These are phyloP conservation scores for Exophiala sideris DNA, from an alignment of 2,329 filamentous ascomycete genomes.

Conservation along the genomic window DNA sequence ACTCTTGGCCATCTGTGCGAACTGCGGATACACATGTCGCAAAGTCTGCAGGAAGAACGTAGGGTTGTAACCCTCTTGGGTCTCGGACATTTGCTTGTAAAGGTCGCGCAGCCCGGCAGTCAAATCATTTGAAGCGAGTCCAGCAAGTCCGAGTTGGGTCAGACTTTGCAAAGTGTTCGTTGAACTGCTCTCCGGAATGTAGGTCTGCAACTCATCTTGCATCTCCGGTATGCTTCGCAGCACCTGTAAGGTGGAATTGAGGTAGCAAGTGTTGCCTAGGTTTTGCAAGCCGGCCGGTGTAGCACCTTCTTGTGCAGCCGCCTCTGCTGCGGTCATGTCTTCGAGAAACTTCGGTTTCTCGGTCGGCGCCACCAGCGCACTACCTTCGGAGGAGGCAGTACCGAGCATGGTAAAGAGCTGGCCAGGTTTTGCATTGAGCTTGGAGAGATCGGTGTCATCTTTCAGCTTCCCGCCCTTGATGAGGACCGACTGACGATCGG, in stretches of 20 bases:
- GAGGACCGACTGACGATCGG: slow-evolving; percentile 91
- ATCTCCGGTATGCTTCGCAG: slow-evolving; percentile 86
- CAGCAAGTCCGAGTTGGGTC: slow-evolving; percentile 56
- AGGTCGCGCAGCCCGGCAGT: slow-evolving; percentile 74
- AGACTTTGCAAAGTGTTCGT: slow-evolving; percentile 41
- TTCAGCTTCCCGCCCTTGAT: slow-evolving; percentile 94
- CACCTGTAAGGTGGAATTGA: slow-evolving; percentile 95
- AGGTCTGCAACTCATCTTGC: slow-evolving; percentile 70
- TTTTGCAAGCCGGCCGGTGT: slow-evolving; percentile 87
- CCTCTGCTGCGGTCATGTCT: slow-evolving; percentile 95
- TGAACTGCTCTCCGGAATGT: slow-evolving; percentile 40
- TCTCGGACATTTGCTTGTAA: slow-evolving; percentile 85
- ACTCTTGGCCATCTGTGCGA: slow-evolving; percentile 80
- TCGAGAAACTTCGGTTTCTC: slow-evolving; percentile 85
- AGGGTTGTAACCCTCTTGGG: slow-evolving; percentile 81
- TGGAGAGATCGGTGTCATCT: slow-evolving; percentile 83
- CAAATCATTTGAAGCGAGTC: slow-evolving; percentile 64
- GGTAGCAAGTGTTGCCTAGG: slow-evolving; percentile 95
- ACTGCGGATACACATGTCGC: slow-evolving; percentile 79
- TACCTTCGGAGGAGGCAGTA: slow-evolving; percentile 61
- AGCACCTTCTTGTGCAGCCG: slow-evolving; percentile 75
- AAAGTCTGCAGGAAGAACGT: slow-evolving; percentile 78
- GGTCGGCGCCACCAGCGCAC: slow-evolving; percentile 66
- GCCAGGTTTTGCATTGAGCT: slow-evolving; percentile 78
- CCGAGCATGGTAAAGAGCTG: slow-evolving; percentile 97